Base-by-base conservation (phyloP, 371 early-diverging fungal species). In the Mortierella sp. region DNA sequence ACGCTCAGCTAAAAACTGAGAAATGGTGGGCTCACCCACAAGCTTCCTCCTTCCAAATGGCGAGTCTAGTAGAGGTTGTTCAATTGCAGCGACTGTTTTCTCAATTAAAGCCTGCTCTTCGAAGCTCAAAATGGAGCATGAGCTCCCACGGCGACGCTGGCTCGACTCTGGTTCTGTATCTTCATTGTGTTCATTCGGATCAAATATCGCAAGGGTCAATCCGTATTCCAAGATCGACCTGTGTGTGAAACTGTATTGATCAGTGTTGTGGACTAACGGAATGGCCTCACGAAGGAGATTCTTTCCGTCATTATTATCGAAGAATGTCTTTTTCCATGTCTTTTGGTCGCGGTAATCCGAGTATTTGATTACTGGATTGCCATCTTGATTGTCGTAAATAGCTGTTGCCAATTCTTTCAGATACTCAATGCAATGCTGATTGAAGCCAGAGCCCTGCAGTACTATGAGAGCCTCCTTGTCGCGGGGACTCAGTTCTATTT, bases 1-100 rank as follows among this genome's bases (percentile, higher is more conserved):
- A 8, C 67, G 73, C 45, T 72, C 73, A 7, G 15, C 43, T 19
- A 72, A 33, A 19, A 72, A 67, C 9, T 63, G 53, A 36, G 62
- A 19, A 43, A 72, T 45, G 22, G 72, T 60, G 1, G 66, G 67
- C 61, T 72, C 72, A 2, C 9, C 28, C 43, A 72, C 61, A 43
- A 72, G 38, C 11, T 24, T 72, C 36, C 32, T 61, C 63, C 53
- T 32, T 4, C 22, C 41, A 53, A 72, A 65, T 47, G 72, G 72
- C 3, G 65, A 59, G 8, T 60, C 38, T 40, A 41, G 59, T 4
- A 53, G 22, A 24, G 55, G 21, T 16, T 36, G 41, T 15, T 57
- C 38, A 5, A 19, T 24, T 15, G 22, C 41, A 16, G 11, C 7
- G 19, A 24, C 22, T 19, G 53, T 15, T 11, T 21, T 32, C 38